A percentile compares a stretch with the other conserved stretches of the same genome.
Conservation (phyloP, 768 basidiomycete genomes). For the Mycena metata region DNA sequence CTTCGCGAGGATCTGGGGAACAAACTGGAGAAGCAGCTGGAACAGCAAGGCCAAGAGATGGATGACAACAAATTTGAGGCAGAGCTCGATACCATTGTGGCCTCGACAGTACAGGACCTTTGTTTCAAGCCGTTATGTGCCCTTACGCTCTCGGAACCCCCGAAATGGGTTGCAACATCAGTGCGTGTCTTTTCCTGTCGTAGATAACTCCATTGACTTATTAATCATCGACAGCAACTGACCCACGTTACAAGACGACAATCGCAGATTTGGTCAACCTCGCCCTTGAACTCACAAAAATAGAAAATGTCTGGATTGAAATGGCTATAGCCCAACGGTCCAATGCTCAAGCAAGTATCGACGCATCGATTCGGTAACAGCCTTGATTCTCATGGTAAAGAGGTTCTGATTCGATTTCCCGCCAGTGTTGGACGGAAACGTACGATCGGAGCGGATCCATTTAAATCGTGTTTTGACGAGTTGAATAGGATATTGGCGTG, state of each 20-base stretch:
- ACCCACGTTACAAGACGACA: background rate
- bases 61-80: slow-evolving; percentile 6
- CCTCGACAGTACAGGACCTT: background rate
- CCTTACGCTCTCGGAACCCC: slow-evolving; percentile 3
- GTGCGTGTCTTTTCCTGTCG: slow-evolving; percentile 12
- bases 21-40: slow-evolving; percentile 2
- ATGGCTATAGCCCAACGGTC: slow-evolving; percentile 16
- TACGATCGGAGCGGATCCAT: background rate
- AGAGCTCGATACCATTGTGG: background rate
- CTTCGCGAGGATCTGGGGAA: slow-evolving; percentile 4
- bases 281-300: slow-evolving; percentile 5
- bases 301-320: slow-evolving; percentile 19
- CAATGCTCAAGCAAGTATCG: slow-evolving; percentile 4
- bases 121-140: slow-evolving; percentile 16
- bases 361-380: slow-evolving; percentile 3
- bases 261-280: slow-evolving; percentile 17
- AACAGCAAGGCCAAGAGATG: background rate
- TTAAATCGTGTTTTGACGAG: background rate
- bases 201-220: slow-evolving; percentile 9
- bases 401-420: background rate
- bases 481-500: slow-evolving; percentile 15
- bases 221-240: too few relatives aligned
- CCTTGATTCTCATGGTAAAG: background rate
- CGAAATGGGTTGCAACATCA: slow-evolving; percentile 14
- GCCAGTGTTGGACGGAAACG: slow-evolving; percentile 8